A percentile compares a stretch with the other conserved stretches of the same genome.
phyloP scores from a whole-genome alignment of 768 basidiomycete species.

The Steccherinum ochraceum region DNA sequence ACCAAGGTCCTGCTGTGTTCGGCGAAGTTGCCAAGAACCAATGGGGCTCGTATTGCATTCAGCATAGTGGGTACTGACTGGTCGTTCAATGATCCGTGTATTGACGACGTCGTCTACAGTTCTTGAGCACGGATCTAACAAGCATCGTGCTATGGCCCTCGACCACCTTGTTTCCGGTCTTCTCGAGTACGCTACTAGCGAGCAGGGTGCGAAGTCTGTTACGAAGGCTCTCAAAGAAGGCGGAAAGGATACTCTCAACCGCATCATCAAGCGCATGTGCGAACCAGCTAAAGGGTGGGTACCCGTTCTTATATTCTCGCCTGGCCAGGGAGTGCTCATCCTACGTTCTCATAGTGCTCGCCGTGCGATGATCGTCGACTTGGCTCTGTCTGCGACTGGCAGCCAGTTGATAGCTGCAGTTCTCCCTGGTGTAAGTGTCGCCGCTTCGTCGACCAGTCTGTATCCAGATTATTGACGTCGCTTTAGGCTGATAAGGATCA shows the following conservation, averaged over 20 bases:
- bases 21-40: slow-evolving; percentile 79
- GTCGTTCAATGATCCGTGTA: neutral
- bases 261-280: slow-evolving; percentile 75
- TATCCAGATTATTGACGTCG: neutral
- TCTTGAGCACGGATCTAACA: slow-evolving; percentile 76
- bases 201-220: slow-evolving; percentile 85
- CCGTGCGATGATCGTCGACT: slow-evolving; percentile 80
- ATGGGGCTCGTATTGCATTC: slow-evolving; percentile 85
- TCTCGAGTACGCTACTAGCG: slow-evolving; percentile 72
- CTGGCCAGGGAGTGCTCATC: no score
- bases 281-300: slow-evolving; percentile 76
- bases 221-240: slow-evolving; percentile 85
- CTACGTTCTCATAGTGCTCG: slow-evolving; percentile 60
- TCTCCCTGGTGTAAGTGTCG: slow-evolving; percentile 56
- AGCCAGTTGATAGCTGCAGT: slow-evolving; percentile 83
- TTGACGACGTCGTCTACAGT: slow-evolving; percentile 36
- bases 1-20: slow-evolving; percentile 61
- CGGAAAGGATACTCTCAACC: slow-evolving; percentile 67
- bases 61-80: slow-evolving; percentile 54
- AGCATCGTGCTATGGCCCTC: slow-evolving; percentile 70
- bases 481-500: slow-evolving; percentile 80
- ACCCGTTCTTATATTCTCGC: neutral
- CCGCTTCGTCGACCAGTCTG: neutral
- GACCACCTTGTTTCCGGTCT: slow-evolving; percentile 73
- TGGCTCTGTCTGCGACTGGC: slow-evolving; percentile 77